Evolutionary conservation across 2,329 filamentous ascomycete species (phyloP).

Genomic region (Hypoxylon sp.): DNA sequence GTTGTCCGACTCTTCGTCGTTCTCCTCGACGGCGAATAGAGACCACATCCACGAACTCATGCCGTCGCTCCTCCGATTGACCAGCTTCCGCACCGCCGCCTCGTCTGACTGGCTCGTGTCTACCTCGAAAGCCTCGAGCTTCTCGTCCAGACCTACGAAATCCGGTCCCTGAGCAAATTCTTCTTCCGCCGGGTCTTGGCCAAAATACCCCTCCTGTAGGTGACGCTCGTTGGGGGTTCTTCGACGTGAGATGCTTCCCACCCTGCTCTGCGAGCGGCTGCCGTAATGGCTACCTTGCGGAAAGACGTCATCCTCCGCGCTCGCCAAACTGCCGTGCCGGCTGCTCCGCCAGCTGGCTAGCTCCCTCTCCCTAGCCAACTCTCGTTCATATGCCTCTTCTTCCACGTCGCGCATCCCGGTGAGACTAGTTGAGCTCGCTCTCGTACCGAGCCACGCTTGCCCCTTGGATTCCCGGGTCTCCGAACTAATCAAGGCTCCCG

Average conservation of each 20-base stretch:
- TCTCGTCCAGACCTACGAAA: conserved; percentile 72
- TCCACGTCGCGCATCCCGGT: conserved; percentile 63
- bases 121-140: conserved; percentile 65
- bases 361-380: conserved; percentile 64
- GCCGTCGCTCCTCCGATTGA: conserved; percentile 64
- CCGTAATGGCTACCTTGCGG: conserved; percentile 59
- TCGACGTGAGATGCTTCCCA: conserved; percentile 57
- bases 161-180: conserved; percentile 64
- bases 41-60: conserved; percentile 72
- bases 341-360: conserved; percentile 61
- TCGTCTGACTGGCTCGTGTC: conserved; percentile 68
- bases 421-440: conserved; percentile 73
- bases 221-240: conserved; percentile 59
- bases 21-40: conserved; percentile 71
- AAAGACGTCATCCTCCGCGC: conserved; percentile 54
- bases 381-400: conserved; percentile 64
- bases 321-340: conserved; percentile 59
- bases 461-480: conserved; percentile 75
- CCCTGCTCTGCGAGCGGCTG: conserved; percentile 61
- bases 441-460: conserved; percentile 74
- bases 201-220: conserved; percentile 59
- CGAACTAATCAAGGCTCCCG: conserved; percentile 70
- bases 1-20: conserved; percentile 63
- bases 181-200: conserved; percentile 40
- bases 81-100: conserved; percentile 66